phyloP scores from a whole-genome alignment of 768 basidiomycete genomes.

The Lanmaoa rubissima region DNA sequence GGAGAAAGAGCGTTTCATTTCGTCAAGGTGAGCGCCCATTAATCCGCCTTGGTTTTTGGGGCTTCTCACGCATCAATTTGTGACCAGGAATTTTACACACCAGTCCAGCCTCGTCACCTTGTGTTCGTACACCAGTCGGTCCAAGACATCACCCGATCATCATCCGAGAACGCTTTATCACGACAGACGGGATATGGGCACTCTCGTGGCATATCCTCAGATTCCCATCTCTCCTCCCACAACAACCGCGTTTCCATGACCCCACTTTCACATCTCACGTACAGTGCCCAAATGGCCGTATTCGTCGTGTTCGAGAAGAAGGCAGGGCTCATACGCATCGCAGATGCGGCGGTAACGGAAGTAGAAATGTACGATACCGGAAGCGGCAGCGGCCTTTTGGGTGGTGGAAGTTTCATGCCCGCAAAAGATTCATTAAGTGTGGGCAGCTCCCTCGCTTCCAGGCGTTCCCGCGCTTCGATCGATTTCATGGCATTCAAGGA shows the following conservation, averaged over 20 bases:
- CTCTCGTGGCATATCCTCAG: constrained; percentile 42
- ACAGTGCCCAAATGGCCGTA: constrained; percentile 73
- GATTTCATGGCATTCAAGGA: constrained; percentile 44
- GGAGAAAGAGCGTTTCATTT: constrained; percentile 82
- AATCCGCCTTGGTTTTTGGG: neutral
- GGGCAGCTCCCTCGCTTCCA: constrained; percentile 24
- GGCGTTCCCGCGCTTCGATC: constrained; percentile 43
- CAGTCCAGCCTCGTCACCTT: constrained; percentile 61
- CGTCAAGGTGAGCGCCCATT: constrained; percentile 51
- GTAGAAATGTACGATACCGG: constrained; percentile 54
- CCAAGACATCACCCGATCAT: constrained; percentile 46
- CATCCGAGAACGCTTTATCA: constrained; percentile 39
- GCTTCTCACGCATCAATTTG: neutral
- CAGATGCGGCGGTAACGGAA: constrained; percentile 79
- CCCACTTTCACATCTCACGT: constrained; percentile 41
- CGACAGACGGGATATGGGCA: constrained; percentile 34
- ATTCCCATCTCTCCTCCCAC: constrained; percentile 34
- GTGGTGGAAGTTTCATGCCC: constrained; percentile 22
- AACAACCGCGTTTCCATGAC: constrained; percentile 27
- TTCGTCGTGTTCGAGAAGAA: constrained; percentile 88
- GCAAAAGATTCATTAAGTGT: constrained; percentile 25
- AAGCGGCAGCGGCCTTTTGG: constrained; percentile 6
- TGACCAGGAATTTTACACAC: constrained; percentile 81
- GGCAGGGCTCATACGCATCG: constrained; percentile 76
- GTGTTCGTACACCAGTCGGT: constrained; percentile 70